phyloP scores from a whole-genome alignment of 768 basidiomycete species.

The Cubamyces sp. region DNA sequence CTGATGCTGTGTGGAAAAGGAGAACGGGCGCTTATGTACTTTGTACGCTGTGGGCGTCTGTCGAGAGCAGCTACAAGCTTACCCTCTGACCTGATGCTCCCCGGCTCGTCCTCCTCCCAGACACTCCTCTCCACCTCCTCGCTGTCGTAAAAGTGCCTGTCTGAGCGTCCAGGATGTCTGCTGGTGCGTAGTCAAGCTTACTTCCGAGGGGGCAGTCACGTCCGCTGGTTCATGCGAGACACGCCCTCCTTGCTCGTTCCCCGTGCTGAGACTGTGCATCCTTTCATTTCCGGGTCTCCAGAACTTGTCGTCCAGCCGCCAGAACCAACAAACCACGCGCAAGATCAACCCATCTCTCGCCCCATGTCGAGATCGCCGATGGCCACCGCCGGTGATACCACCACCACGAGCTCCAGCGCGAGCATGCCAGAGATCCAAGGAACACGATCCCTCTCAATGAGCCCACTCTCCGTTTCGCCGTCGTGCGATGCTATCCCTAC shows the following conservation, averaged over 20 bases:
- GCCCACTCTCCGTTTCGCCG: conserved; percentile 25
- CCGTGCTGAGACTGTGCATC: conserved; percentile 26
- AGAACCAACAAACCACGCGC: conserved; percentile 1
- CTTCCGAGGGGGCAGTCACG: conserved; percentile 8
- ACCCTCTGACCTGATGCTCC: conserved; percentile 40
- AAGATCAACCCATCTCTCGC: not conserved
- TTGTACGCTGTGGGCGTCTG: conserved; percentile 22
- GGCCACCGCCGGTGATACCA: conserved; percentile 26
- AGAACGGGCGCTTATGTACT: conserved; percentile 12
- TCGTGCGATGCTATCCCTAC: conserved; percentile 25
- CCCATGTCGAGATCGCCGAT: conserved; percentile 7
- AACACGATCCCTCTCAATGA: conserved; percentile 19
- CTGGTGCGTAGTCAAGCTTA: conserved; percentile 28
- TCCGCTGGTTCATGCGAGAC: conserved; percentile 9
- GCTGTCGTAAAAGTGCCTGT: conserved; percentile 6
- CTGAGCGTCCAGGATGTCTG: conserved; percentile 26
- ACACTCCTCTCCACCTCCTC: conserved; percentile 17
- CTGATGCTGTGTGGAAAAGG: not conserved
- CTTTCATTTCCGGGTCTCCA: conserved; percentile 14
- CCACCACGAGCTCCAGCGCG: conserved; percentile 23
- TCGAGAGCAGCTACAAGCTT: conserved; percentile 23
- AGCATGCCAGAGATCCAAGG: conserved; percentile 28
- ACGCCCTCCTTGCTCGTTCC: conserved; percentile 22
- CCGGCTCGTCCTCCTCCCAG: conserved; percentile 25
- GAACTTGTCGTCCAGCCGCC: conserved; percentile 13